Percentiles rank a stretch among this genome's conserved stretches.
Evolutionary conservation across 2,329 filamentous ascomycete genomes (phyloP).

Genomic region (Hypoxylon sp.): DNA sequence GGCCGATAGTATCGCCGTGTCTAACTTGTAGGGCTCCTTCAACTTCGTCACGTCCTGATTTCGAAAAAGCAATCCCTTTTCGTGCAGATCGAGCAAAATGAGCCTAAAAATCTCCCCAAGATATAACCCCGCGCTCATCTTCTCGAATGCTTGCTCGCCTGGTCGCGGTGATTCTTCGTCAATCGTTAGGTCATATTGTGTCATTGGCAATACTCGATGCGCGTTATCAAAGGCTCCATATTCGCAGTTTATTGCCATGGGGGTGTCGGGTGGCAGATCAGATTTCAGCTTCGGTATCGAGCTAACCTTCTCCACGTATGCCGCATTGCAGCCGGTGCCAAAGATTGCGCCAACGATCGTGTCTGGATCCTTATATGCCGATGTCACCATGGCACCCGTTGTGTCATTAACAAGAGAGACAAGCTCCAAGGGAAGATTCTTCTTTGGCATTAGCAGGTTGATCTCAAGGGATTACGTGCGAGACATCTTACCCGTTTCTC

Average conservation of each 20-base stretch:
- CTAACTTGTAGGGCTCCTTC: slow-evolving; percentile 85
- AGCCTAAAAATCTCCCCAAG: slow-evolving; percentile 94
- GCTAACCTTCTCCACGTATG: slow-evolving; percentile 94
- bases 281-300: slow-evolving; percentile 94
- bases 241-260: slow-evolving; percentile 97
- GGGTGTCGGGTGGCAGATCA: slow-evolving; percentile 82
- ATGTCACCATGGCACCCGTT: slow-evolving; percentile 94
- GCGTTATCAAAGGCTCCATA: slow-evolving; percentile 97
- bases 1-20: slow-evolving; percentile 75
- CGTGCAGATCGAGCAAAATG: slow-evolving; percentile 84
- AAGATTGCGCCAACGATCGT: slow-evolving; percentile 99
- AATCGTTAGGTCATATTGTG: slow-evolving; percentile 84
- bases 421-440: slow-evolving; percentile 91
- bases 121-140: slow-evolving; percentile 96
- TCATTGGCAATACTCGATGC: slow-evolving; percentile 83
- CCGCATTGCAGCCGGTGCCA: slow-evolving; percentile 96
- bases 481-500: slow-evolving; percentile 66
- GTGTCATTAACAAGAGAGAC: slow-evolving; percentile 97
- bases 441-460: slow-evolving; percentile 33
- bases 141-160: slow-evolving; percentile 94
- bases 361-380: slow-evolving; percentile 89
- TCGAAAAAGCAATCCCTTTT: slow-evolving; percentile 81
- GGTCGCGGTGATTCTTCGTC: slow-evolving; percentile 91
- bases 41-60: slow-evolving; percentile 81
- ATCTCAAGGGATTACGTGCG: no score